Base-by-base conservation (phyloP, 1,284 basidiomycete species). In the Moniliella sp. region DNA sequence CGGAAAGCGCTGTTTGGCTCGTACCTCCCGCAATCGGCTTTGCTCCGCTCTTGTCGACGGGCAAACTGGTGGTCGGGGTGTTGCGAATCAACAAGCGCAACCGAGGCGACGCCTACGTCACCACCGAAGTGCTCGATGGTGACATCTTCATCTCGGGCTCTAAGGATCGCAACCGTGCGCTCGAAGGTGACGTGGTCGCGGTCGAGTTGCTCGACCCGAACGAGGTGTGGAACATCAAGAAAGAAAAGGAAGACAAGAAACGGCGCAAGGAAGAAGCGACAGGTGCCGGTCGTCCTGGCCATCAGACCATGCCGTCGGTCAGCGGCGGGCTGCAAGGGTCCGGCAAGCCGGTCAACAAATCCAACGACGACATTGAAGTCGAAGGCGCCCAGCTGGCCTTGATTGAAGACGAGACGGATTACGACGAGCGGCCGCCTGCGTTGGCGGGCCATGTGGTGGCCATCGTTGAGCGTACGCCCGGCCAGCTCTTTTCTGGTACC, bases 301-400 rank as follows among this genome's bases (percentile, higher is more conserved):
- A n/a, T n/a, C n/a, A n/a, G n/a, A n/a, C n/a, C n/a, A n/a, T n/a
- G n/a, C n/a, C n/a, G n/a, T n/a, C n/a, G n/a, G n/a, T n/a, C 43
- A 48, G 28, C 45, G 49, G 18, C n/a, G n/a, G n/a, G n/a, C n/a
- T n/a, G n/a, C n/a, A n/a, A n/a, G n/a, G n/a, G n/a, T 75, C 74
- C 30, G 77, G 84, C 54, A 84, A 80, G 65, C 78, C 86, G 46
- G 91, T 97, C 67, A 23, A 7, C 21, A 99, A 99, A 73, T 94
- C 94, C 70, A 93, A 93, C 65, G 91, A 99, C 56, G 91, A 97
- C 51, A 84, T 97, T 16, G 91, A 99, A 61, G 91, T 99, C 19
- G 91, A 99, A 66, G 91, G 91, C 4, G 88, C 94, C 62, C 88
- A 86, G 5, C 66, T 94, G 44, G 78, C 81, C 66, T 65, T 99